Percentiles rank a stretch among this genome's conserved stretches.
phyloP scores from a whole-genome alignment of 1,284 basidiomycete genomes.

The Ustilago cynodontis region DNA sequence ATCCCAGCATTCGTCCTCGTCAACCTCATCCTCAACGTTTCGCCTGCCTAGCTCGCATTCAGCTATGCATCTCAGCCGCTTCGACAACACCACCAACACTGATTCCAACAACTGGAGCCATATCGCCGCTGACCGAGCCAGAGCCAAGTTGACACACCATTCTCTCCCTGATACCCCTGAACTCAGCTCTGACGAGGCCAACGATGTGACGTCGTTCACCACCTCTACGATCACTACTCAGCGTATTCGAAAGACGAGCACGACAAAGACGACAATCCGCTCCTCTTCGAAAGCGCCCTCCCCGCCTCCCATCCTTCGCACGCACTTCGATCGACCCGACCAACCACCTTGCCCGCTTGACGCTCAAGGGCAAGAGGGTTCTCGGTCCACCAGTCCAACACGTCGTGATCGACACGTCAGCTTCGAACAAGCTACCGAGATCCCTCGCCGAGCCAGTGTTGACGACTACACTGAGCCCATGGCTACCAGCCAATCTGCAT shows the following conservation, averaged over 20 bases:
- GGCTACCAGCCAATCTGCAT: slow-evolving; percentile 30
- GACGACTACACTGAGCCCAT: slow-evolving; percentile 19
- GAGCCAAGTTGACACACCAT: slow-evolving; percentile 4
- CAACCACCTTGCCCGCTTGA: slow-evolving; percentile 17
- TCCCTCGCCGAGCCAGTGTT: slow-evolving; percentile 16
- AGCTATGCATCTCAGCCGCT: slow-evolving; percentile 29
- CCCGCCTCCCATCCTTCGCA: slow-evolving; percentile 42
- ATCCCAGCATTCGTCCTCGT: slow-evolving; percentile 2
- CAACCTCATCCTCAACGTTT: slow-evolving; percentile 7
- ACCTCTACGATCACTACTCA: slow-evolving; percentile 35
- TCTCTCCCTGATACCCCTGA: slow-evolving; percentile 53
- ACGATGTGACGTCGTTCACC: slow-evolving; percentile 30
- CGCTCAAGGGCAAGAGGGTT: slow-evolving; percentile 4
- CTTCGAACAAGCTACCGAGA: slow-evolving; percentile 33
- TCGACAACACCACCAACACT: not conserved
- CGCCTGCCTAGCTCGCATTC: slow-evolving; percentile 34
- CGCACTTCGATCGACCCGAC: slow-evolving; percentile 42
- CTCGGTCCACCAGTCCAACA: not conserved
- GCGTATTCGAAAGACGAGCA: slow-evolving; percentile 35
- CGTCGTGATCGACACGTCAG: slow-evolving; percentile 45
- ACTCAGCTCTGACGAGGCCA: slow-evolving; percentile 49
- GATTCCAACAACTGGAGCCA: slow-evolving; percentile 11
- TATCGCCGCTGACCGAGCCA: slow-evolving; percentile 12
- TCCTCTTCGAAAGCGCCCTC: slow-evolving; percentile 18
- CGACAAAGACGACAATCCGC: slow-evolving; percentile 26